A percentile compares a stretch with the other conserved stretches of the same genome.
phyloP scores from a whole-genome alignment of 179 eudicot genomes.

The Beta corolliflora region DNA sequence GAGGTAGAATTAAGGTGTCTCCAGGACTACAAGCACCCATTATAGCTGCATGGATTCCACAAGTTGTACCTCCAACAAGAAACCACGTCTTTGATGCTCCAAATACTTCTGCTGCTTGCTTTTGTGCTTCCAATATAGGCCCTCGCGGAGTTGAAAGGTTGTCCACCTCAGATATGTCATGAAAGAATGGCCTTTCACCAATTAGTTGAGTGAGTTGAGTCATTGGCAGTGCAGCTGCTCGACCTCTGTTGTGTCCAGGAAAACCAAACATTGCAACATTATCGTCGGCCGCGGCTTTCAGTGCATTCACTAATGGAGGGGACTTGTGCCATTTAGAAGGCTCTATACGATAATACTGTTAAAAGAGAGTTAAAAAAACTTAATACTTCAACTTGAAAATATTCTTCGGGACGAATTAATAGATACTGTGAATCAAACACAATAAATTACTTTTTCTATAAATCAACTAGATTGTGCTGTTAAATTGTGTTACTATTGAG shows the following conservation, averaged over 20 bases:
- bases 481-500: no score
- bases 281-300: conserved; percentile 59
- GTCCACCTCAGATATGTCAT: conserved; percentile 63
- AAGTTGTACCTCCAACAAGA: conserved; percentile 75
- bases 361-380: no score
- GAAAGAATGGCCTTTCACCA: conserved; percentile 39
- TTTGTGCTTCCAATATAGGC: conserved; percentile 30
- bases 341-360: background rate
- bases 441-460: no score
- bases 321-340: background rate
- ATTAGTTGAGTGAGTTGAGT: no score
- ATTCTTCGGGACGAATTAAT: no score
- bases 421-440: no score
- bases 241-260: conserved; percentile 74
- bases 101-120: conserved; percentile 58
- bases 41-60: conserved; percentile 66
- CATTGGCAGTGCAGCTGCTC: conserved; percentile 58
- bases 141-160: conserved; percentile 63
- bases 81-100: conserved; percentile 34
- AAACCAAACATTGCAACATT: conserved; percentile 64
- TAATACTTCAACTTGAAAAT: no score
- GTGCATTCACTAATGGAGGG: conserved; percentile 14
- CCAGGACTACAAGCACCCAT: conserved; percentile 72
- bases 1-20: conserved; percentile 55
- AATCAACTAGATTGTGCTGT: no score